A percentile compares a stretch with the other conserved stretches of the same genome.
Conservation (phyloP, 148 eudicot genomes). For the Selenicereus undatus region DNA sequence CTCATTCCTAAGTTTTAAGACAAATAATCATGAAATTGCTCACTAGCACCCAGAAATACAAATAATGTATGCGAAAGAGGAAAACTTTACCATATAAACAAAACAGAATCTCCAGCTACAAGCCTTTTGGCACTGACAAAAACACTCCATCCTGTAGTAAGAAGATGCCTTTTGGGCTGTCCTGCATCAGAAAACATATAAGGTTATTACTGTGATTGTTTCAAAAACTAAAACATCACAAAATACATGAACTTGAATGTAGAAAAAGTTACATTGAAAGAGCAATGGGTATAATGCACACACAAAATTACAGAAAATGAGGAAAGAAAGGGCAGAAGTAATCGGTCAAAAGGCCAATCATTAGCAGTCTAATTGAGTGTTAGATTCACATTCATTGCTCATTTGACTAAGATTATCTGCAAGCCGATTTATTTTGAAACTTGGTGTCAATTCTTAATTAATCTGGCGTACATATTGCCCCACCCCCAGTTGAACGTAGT, state of each 20-base stretch:
- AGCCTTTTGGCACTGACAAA: conserved; percentile 99
- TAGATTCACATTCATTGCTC: not conserved
- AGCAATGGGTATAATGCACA: not conserved
- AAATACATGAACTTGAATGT: not conserved
- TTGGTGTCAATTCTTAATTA: too few relatives aligned
- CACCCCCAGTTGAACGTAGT: too few relatives aligned
- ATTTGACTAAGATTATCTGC: not conserved
- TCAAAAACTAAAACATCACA: not conserved
- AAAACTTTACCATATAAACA: conserved; percentile 71
- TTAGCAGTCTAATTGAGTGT: not conserved
- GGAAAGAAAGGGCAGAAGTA: too few relatives aligned
- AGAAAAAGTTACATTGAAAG: not conserved
- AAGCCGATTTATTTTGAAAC: not conserved
- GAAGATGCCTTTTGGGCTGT: conserved; percentile 98
- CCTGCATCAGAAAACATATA: conserved; percentile 52
- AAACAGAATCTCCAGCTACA: conserved; percentile 97
- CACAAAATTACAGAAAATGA: too few relatives aligned
- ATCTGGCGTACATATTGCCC: too few relatives aligned
- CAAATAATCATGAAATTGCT: not conserved
- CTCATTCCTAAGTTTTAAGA: conserved; percentile 63
- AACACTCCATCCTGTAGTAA: conserved; percentile 99
- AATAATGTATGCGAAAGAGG: not conserved
- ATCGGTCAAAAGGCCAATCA: not conserved
- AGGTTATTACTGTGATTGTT: conserved; percentile 5
- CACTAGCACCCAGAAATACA: conserved; percentile 8